phyloP scores from a whole-genome alignment of 371 early-diverging fungal species.

The Apophysomyces elegans region DNA sequence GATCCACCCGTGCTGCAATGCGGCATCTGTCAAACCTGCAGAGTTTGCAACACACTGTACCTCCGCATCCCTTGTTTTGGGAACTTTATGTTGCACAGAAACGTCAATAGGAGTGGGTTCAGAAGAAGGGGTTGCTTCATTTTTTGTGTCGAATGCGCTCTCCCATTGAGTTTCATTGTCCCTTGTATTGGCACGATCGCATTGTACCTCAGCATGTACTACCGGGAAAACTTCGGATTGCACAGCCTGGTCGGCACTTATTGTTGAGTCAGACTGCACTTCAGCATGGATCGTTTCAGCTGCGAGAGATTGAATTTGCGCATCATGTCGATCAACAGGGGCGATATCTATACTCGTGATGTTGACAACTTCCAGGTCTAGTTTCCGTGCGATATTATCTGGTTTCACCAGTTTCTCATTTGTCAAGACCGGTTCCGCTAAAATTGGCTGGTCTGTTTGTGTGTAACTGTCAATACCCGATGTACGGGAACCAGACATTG shows the following conservation, averaged over 20 bases:
- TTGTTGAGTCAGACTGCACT: not conserved
- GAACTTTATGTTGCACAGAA: conserved; percentile 8
- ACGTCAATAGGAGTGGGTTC: conserved; percentile 2
- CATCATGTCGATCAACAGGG: conserved; percentile 11
- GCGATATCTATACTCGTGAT: conserved; percentile 6
- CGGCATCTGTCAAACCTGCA: conserved; percentile 12
- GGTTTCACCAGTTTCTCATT: not conserved
- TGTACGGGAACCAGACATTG: conserved; percentile 7
- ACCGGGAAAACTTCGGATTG: not conserved
- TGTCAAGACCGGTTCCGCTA: not conserved
- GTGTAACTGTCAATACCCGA: not conserved
- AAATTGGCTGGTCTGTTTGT: conserved; percentile 1
- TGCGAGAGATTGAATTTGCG: conserved; percentile 10
- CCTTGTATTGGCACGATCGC: not conserved
- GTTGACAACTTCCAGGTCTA: not conserved
- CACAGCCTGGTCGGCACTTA: not conserved
- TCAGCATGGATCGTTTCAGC: conserved; percentile 17
- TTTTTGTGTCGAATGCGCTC: not conserved
- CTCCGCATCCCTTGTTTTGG: conserved; percentile 12
- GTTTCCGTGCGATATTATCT: not conserved
- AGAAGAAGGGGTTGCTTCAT: not conserved
- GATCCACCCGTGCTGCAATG: conserved; percentile 11
- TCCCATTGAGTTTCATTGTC: conserved; percentile 11
- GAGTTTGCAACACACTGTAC: conserved; percentile 8
- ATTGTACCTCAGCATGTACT: conserved; percentile 4